These are phyloP conservation scores for Astrephomene gubernaculifera DNA, from an alignment of 139 green algal species.

Conservation along the genomic window DNA sequence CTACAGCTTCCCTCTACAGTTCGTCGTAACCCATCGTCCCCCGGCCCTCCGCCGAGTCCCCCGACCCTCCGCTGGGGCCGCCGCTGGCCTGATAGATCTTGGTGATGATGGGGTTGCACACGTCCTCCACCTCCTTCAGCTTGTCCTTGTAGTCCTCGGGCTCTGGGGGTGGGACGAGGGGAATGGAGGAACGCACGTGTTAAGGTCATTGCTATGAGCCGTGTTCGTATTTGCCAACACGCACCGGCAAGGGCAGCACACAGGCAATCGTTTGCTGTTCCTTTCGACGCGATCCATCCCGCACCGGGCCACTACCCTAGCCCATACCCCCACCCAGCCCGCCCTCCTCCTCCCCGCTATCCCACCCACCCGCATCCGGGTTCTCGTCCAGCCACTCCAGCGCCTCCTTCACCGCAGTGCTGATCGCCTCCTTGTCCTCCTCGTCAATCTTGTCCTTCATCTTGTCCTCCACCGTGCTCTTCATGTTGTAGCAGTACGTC, in stretches of 20 bases:
- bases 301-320: not conserved
- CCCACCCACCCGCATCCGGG: conserved; percentile 54
- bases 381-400: conserved; percentile 93
- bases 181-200: not conserved
- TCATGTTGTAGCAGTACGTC: conserved; percentile 78
- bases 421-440: conserved; percentile 85
- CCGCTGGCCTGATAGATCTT: conserved; percentile 78
- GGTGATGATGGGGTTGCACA: conserved; percentile 91
- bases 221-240: no score
- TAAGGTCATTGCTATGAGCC: not conserved
- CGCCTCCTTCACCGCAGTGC: conserved; percentile 83
- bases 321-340: not conserved
- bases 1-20: no score
- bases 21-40: conserved; percentile 91
- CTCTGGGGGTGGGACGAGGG: conserved; percentile 54
- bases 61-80: conserved; percentile 50
- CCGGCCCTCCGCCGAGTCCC: conserved; percentile 79
- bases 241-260: conserved; percentile 11
- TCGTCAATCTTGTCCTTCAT: conserved; percentile 84
- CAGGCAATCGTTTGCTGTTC: conserved; percentile 91
- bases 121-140: conserved; percentile 96
- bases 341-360: no score
- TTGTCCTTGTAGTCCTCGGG: conserved; percentile 96
- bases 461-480: conserved; percentile 65
- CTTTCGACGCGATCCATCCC: conserved; percentile 72